These are phyloP conservation scores for Peniophora sp. DNA, from an alignment of 1,284 basidiomycete genomes.

Conservation along the genomic window DNA sequence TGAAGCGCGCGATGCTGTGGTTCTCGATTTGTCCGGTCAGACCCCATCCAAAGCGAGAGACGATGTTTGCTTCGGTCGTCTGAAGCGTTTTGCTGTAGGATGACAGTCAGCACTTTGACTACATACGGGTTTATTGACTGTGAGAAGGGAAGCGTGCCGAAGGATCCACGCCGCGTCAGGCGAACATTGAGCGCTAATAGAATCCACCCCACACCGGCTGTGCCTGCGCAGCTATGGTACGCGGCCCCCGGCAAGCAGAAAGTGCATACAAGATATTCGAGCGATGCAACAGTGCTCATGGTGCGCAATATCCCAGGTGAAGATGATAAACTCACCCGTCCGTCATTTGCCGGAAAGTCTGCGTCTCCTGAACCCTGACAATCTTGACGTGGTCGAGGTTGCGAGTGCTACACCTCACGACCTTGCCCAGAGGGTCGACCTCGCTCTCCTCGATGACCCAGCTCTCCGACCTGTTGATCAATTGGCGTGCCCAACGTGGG, in stretches of 20 bases:
- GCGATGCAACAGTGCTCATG: background rate
- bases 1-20: conserved; percentile 69
- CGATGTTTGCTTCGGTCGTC: conserved; percentile 67
- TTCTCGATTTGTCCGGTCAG: conserved; percentile 73
- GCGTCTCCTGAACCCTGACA: conserved; percentile 72
- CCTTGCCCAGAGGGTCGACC: conserved; percentile 70
- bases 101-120: background rate
- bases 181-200: background rate
- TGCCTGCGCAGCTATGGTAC: background rate
- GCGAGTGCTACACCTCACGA: conserved; percentile 63
- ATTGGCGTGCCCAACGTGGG: conserved; percentile 85
- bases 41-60: conserved; percentile 78
- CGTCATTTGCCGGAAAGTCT: conserved; percentile 50
- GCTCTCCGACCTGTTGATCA: conserved; percentile 68
- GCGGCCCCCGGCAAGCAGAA: background rate
- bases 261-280: too few relatives aligned
- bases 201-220: background rate
- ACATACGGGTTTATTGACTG: background rate
- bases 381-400: conserved; percentile 83
- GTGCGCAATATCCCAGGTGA: too few relatives aligned
- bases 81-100: conserved; percentile 59
- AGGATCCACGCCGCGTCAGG: background rate
- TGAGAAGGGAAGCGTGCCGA: background rate
- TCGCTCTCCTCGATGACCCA: conserved; percentile 92
- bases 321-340: conserved; percentile 49